Evolutionary conservation across 192 early-diverging fungal genomes (phyloP), one percentile per base, ranked within the genome.

Genomic region (Lobosporangium transversale): DNA sequence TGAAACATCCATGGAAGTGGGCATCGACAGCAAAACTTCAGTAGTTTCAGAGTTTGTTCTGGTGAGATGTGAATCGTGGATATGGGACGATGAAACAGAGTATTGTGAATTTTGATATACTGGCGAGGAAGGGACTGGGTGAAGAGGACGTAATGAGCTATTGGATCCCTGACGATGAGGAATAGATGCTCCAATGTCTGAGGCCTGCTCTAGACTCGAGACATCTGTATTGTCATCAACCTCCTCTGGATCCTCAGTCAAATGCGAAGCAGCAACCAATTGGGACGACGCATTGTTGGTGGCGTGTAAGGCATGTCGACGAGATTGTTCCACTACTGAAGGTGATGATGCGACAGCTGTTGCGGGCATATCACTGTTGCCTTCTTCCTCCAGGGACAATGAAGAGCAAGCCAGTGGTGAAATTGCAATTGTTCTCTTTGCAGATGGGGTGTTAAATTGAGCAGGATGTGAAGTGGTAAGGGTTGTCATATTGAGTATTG

Each of bases 41-140:
- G 64, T 66, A 12, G 64, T 48, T 18, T 66, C 64, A 10, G 64
- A 40, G 54, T 56, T 57, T 5, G 53, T 55, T 32, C 64, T 56
- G 17, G 53, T 66, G 43, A 66, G 18, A 0, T 31, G 45, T 17
- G 40, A n/a, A 27, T 24, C 17, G 24, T 29, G 12, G 24, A 29
- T 4, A 20, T 30, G 37, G 14, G 42, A 37, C 3, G 32, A 32
- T 1, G 33, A 31, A 17, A 12, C 21, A 21, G 37, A 27, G 18
- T n/a, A 20, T 21, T 4, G 9, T 12, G 26, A 33, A 11, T 55
- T 31, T 30, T 30, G 52, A 53, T 53, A 53, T 6, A 53, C 15
- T 12, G 52, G 30, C 1, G 52, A 32, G 10, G 14, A 42, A 21
- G 14, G 20, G 29, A 27, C 8, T 27, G 26, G 6, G 10, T 59